Base-by-base conservation (phyloP, 352 stramenopile species). In the Pythium dissotocum region DNA sequence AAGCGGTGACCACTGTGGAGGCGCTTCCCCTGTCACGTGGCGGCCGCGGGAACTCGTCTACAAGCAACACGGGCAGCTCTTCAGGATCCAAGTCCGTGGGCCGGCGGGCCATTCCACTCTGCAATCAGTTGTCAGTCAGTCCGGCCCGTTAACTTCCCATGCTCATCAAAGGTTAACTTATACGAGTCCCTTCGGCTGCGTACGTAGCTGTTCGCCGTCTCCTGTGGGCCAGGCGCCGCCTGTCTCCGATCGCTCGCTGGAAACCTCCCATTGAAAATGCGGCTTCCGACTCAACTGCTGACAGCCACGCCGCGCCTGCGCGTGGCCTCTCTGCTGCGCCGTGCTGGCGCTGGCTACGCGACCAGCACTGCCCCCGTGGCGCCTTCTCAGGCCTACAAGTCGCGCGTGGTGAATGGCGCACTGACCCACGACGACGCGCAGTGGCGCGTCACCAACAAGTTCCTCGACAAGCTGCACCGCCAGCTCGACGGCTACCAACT, bases 391-490 rank as follows among this genome's bases (percentile, higher is more conserved):
- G 49, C 21, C 6, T 77, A 74, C 56, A 54, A 44, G 28, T 26
- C 52, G 21, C 64, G 65, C 26, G 67, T 75, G 16, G 56, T 59
- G 4, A 21, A 14, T 10, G 63, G 67, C 10, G 44, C 21, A 30
- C 55, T 78, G 32, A 26, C 46, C 6, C 21, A 64, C 21, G 72
- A 78, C 57, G 63, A 63, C 21, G 33, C 55, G 38, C 72, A 78
- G 64, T 56, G 61, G 42, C 67, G 64, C 14, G 67, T 78, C 12
- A 52, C 54, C 21, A 35, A 28, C n/a, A 69, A 70, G 56, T 77
- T 83, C 54, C 62, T 94, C 16, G 82, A 94, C 67, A 88, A 87
- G 60, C 68, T 94, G 10, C 76, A 90, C 67, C 52, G 51, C 18
- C 81, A 79, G 40, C 60, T 94, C 8, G 56, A 77, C 16, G 71